Percentiles rank a stretch among this genome's conserved stretches.
phyloP scores from a whole-genome alignment of 306 rosid genomes.

The Rubus idaeus region DNA sequence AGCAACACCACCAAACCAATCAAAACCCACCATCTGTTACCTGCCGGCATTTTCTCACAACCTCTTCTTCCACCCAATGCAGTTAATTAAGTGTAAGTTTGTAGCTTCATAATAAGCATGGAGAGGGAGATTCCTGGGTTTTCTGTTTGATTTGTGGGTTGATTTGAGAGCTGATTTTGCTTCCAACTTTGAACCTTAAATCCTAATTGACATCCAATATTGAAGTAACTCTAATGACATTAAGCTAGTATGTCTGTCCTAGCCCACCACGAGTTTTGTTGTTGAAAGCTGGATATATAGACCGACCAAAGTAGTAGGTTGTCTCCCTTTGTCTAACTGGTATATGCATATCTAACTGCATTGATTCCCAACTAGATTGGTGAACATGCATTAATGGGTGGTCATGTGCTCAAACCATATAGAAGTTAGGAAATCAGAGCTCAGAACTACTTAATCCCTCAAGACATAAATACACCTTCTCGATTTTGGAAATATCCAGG shows the following conservation, averaged over 20 bases:
- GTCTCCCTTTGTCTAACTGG: neutral
- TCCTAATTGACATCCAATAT: neutral
- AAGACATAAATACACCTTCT: neutral
- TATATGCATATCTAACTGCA: neutral
- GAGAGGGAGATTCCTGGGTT: neutral
- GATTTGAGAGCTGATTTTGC: neutral
- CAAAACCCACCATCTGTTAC: neutral
- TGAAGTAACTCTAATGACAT: neutral
- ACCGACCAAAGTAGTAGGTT: neutral
- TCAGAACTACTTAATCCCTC: neutral
- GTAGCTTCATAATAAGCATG: neutral
- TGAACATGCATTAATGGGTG: neutral
- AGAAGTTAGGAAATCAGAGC: neutral
- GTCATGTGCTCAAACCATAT: neutral
- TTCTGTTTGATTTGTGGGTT: neutral
- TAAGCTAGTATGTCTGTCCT: neutral
- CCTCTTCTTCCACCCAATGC: neutral
- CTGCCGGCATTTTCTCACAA: conserved; percentile 12
- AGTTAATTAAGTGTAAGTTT: neutral
- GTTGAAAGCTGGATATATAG: neutral
- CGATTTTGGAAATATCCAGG: neutral
- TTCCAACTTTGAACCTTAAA: neutral
- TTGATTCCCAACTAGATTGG: conserved; percentile 5
- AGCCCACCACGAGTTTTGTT: neutral
- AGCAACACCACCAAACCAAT: neutral